phyloP scores from a whole-genome alignment of 2,329 filamentous ascomycete genomes.

The Sclerotinia subarctica region DNA sequence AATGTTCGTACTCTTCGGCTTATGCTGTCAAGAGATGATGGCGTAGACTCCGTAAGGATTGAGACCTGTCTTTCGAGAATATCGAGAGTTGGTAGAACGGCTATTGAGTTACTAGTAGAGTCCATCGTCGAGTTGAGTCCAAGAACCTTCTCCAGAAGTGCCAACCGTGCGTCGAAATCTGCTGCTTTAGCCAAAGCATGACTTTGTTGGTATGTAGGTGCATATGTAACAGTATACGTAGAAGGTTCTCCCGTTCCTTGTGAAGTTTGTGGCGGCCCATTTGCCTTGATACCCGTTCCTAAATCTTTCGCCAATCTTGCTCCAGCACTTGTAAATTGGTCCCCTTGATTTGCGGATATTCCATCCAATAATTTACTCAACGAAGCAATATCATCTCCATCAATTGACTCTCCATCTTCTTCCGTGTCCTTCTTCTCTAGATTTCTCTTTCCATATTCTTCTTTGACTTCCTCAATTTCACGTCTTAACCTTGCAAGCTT shows the following conservation, averaged over 20 bases:
- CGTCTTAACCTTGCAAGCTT: slow-evolving; percentile 79
- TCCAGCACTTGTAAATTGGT: slow-evolving; percentile 23
- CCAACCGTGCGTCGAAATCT: slow-evolving; percentile 80
- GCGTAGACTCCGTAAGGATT: slow-evolving; percentile 69
- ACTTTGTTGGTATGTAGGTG: slow-evolving; percentile 61
- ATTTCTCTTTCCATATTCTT: slow-evolving; percentile 56
- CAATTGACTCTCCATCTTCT: slow-evolving; percentile 38
- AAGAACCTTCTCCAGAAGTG: slow-evolving; percentile 74
- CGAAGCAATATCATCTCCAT: slow-evolving; percentile 59
- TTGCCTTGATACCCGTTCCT: slow-evolving; percentile 35
- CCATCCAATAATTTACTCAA: slow-evolving; percentile 71
- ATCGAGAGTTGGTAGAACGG: slow-evolving; percentile 79
- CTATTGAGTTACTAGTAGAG: slow-evolving; percentile 55
- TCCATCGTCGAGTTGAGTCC: slow-evolving; percentile 71
- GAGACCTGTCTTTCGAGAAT: slow-evolving; percentile 76
- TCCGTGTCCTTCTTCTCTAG: slow-evolving; percentile 45
- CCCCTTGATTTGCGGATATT: slow-evolving; percentile 45
- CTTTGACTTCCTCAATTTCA: slow-evolving; percentile 71
- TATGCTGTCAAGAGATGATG: slow-evolving; percentile 69
- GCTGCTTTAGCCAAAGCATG: slow-evolving; percentile 76
- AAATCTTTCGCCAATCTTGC: slow-evolving; percentile 36
- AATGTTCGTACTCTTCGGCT: slow-evolving; percentile 67
- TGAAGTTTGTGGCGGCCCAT: slow-evolving; percentile 30
- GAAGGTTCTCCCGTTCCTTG: slow-evolving; percentile 38
- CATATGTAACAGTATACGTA: slow-evolving; percentile 64